phyloP scores from a whole-genome alignment of 2,329 filamentous ascomycete species.

The Gnomoniopsis smithogilvyi region DNA sequence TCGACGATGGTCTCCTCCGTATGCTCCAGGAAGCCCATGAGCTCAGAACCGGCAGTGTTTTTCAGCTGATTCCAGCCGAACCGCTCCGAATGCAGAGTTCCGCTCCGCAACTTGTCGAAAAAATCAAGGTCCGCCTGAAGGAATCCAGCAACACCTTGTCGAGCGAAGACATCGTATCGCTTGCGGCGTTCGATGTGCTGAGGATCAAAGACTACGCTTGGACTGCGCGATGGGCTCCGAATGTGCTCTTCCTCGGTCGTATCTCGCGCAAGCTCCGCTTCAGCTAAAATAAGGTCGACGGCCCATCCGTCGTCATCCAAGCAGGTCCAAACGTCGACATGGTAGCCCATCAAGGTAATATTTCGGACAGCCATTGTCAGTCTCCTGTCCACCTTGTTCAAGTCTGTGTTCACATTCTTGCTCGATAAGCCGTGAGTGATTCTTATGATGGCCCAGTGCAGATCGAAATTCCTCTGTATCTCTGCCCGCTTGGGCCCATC shows the following conservation, averaged over 20 bases:
- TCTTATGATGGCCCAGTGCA: constrained; percentile 15
- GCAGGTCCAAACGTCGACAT: constrained; percentile 12
- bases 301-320: not conserved
- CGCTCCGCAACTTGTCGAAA: not conserved
- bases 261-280: not conserved
- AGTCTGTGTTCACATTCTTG: not conserved
- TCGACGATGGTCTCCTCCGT: constrained; percentile 13
- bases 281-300: not conserved
- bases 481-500: constrained; percentile 1
- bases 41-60: not conserved
- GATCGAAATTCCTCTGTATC: not conserved
- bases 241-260: not conserved
- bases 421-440: constrained; percentile 2
- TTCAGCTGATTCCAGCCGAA: not conserved
- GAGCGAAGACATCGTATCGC: constrained; percentile 11
- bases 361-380: not conserved
- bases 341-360: constrained; percentile 2
- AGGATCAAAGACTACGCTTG: not conserved
- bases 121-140: not conserved
- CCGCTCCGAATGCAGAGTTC: not conserved
- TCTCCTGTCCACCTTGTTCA: not conserved
- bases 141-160: constrained; percentile 12
- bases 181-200: not conserved
- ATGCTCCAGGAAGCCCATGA: constrained; percentile 13
- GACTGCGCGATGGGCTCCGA: not conserved